phyloP scores from a whole-genome alignment of 352 stramenopile species.

The Globisporangium okanoganense region DNA sequence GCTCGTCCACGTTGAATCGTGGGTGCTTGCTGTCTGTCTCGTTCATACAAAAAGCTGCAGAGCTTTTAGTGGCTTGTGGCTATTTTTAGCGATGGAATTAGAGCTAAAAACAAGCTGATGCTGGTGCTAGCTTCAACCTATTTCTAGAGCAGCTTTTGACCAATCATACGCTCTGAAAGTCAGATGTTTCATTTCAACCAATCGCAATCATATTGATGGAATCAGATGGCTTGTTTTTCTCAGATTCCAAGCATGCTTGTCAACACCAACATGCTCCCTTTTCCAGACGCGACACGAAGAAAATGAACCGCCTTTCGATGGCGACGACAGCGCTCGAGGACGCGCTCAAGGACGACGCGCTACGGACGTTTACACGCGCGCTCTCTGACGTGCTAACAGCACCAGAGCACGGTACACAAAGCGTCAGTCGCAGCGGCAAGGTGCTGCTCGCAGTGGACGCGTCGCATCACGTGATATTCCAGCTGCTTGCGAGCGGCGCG shows the following conservation, averaged over 20 bases:
- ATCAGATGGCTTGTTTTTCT: conserved; percentile 1
- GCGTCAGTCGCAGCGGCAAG: conserved; percentile 3
- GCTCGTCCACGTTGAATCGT: too few relatives aligned
- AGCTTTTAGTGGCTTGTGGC: not conserved
- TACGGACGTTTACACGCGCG: conserved; percentile 37
- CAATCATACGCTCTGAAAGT: not conserved
- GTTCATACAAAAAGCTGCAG: too few relatives aligned
- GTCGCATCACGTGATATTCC: conserved; percentile 53
- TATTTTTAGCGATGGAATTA: not conserved
- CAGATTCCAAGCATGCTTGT: not conserved
- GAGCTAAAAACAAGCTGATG: not conserved
- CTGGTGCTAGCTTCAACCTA: too few relatives aligned
- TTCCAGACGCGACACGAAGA: not conserved
- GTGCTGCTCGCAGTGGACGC: conserved; percentile 51
- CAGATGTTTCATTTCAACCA: not conserved
- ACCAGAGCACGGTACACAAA: not conserved
- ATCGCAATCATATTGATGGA: not conserved
- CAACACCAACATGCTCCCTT: not conserved
- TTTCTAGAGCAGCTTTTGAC: too few relatives aligned
- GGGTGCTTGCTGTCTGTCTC: too few relatives aligned
- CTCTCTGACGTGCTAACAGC: conserved; percentile 18
- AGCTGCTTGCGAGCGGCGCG: conserved; percentile 61
- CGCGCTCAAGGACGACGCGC: conserved; percentile 49
- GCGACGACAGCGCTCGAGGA: conserved; percentile 31
- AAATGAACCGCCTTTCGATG: not conserved